A percentile compares a stretch with the other conserved stretches of the same genome.
Conservation (phyloP, 352 stramenopile genomes). For the Pythium dissotocum region DNA sequence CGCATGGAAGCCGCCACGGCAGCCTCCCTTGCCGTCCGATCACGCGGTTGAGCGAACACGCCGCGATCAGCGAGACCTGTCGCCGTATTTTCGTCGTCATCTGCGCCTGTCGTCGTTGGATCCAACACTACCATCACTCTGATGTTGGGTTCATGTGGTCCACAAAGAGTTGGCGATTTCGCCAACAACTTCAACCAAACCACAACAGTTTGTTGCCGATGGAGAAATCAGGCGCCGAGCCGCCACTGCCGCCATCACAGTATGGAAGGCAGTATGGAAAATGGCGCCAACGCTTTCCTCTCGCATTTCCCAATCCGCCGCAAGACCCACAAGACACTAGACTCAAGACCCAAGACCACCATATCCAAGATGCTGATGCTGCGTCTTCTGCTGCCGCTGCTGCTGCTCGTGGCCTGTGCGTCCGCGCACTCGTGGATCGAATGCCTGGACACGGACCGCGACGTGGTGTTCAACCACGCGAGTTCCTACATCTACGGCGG, state of each 20-base stretch:
- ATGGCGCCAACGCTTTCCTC: background rate
- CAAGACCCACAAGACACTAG: background rate
- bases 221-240: background rate
- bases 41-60: constrained; percentile 67
- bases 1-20: constrained; percentile 59
- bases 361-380: background rate
- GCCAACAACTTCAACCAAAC: constrained; percentile 4
- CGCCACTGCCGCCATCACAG: background rate
- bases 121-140: background rate
- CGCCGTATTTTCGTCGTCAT: background rate
- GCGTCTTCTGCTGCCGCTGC: background rate
- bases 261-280: background rate
- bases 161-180: background rate
- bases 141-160: background rate
- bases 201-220: background rate
- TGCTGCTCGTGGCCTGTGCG: background rate
- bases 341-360: background rate
- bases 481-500: constrained; percentile 52
- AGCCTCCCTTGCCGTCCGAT: constrained; percentile 56
- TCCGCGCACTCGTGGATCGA: constrained; percentile 62
- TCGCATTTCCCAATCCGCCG: background rate
- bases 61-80: constrained; percentile 64
- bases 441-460: constrained; percentile 56
- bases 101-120: background rate
- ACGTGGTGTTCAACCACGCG: constrained; percentile 50